Evolutionary conservation across 2,329 filamentous ascomycete species (phyloP).

Genomic region (Aspergillus ochraceoroseus): DNA sequence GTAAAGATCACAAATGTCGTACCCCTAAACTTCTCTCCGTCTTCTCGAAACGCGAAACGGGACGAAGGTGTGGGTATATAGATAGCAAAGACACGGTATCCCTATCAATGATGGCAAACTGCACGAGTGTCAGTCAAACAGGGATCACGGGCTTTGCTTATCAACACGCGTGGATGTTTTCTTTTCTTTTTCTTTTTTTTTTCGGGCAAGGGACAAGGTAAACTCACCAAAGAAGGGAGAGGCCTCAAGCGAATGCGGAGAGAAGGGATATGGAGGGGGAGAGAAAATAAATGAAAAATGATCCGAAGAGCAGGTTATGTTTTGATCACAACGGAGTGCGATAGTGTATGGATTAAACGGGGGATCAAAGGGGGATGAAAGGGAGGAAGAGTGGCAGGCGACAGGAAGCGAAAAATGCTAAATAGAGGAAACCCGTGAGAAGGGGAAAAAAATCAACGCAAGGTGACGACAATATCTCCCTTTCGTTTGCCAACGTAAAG

Average conservation of each 20-base stretch:
- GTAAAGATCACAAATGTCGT: slow-evolving; percentile 6
- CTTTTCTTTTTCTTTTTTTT: too few species aligned
- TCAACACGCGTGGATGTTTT: not conserved
- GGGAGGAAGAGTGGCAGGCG: slow-evolving; percentile 23
- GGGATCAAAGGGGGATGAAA: slow-evolving; percentile 26
- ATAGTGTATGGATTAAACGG: slow-evolving; percentile 33
- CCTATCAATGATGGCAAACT: slow-evolving; percentile 28
- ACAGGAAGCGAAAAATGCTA: slow-evolving; percentile 26
- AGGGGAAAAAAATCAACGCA: too few species aligned
- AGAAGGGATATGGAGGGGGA: slow-evolving; percentile 16
- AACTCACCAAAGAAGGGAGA: slow-evolving; percentile 10
- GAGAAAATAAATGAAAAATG: slow-evolving; percentile 17
- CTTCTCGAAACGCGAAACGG: not conserved
- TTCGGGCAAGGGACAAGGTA: too few species aligned
- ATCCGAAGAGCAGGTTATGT: slow-evolving; percentile 16
- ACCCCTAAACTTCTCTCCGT: too few species aligned
- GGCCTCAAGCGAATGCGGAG: slow-evolving; percentile 25
- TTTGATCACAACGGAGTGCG: slow-evolving; percentile 24
- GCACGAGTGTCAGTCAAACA: slow-evolving; percentile 16
- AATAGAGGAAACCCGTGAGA: slow-evolving; percentile 18
- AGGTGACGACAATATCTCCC: slow-evolving; percentile 34
- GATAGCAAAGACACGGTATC: slow-evolving; percentile 27
- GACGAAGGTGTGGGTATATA: too few species aligned
- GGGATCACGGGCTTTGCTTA: slow-evolving; percentile 5
- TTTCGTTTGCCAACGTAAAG: slow-evolving; percentile 35